Evolutionary conservation across 2,329 filamentous ascomycete genomes (phyloP).

Genomic region (Fusarium sp.): DNA sequence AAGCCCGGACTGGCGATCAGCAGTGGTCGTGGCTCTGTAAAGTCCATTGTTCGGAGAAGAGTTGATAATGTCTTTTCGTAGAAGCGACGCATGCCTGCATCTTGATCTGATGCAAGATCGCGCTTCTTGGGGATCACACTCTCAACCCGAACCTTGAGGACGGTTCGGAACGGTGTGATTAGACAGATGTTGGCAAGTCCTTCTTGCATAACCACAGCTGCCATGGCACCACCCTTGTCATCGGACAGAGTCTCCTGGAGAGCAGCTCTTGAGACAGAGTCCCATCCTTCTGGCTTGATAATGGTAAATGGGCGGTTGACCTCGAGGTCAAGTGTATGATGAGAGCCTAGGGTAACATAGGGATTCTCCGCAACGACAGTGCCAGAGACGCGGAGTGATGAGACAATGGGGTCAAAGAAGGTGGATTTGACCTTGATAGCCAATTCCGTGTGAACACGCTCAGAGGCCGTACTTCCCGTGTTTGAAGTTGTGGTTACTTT

Average conservation of each 20-base stretch:
- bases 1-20: constrained; percentile 92
- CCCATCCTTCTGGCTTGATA: constrained; percentile 87
- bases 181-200: constrained; percentile 85
- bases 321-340: constrained; percentile 81
- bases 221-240: constrained; percentile 82
- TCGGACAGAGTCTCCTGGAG: constrained; percentile 83
- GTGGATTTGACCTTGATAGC: constrained; percentile 67
- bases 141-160: constrained; percentile 73
- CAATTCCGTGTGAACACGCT: constrained; percentile 68
- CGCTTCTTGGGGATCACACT: constrained; percentile 75
- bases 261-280: constrained; percentile 83
- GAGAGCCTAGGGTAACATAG: constrained; percentile 64
- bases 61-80: constrained; percentile 81
- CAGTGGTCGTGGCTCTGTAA: constrained; percentile 75
- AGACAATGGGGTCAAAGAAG: constrained; percentile 67
- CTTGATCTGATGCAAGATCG: constrained; percentile 71
- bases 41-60: constrained; percentile 81
- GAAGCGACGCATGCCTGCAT: constrained; percentile 78
- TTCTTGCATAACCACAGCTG: constrained; percentile 94
- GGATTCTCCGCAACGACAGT: constrained; percentile 64
- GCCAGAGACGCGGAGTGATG: constrained; percentile 67
- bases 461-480: constrained; percentile 61
- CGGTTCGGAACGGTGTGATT: constrained; percentile 82
- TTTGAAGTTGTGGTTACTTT: constrained; percentile 63
- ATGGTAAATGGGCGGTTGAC: constrained; percentile 88